Evolutionary conservation across 1,139 yeast species (phyloP), one percentile per base, ranked within the genome.

Genomic region (Hyphopichia wangnamkhiaoensis): DNA sequence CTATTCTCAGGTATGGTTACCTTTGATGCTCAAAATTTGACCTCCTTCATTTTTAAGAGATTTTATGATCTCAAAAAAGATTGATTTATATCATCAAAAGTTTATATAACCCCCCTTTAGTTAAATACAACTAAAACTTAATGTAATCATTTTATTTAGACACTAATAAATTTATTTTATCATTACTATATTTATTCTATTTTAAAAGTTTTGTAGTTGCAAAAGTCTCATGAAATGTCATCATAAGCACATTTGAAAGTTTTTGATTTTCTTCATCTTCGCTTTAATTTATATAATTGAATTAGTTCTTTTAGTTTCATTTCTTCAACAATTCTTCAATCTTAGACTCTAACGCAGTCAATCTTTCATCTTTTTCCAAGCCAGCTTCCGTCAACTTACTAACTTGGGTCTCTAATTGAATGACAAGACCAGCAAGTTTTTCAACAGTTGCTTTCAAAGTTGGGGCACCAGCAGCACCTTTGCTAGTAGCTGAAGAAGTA

Each of bases 381-480:
- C 78, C 82, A 1, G 84, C 71, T 26, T 69, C 65, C 5, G 76
- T 68, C 43, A 86, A 67, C 40, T 65, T 71, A 9, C 68, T 54
- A 24, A 84, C 75, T 38, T 82, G 79, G 1, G 65, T 43, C 54
- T 84, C 88, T 39, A 85, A 68, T 33, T 71, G 68, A 10, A 66
- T 65, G 9, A 83, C 88, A 25, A 85, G 61, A 1, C 63, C 44
- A 3, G 84, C 78, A 41, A 85, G 68, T 46, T 75, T 81, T 47
- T 84, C 91, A 24, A 85, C 82, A 1, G 88, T 80, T 6, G 79
- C 84, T 50, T 82, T 82, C 47, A 85, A 68, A 1, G 89, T 84
- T 26, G 83, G 71, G n/a, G 76, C 74, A 17, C 68, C 66, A 6
- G 56, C 49, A 5, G 72, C 65, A 42, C 68, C 66, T 9, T 61